These are phyloP conservation scores for Pseudodiploospora longispora DNA, from an alignment of 2,329 filamentous ascomycete species.

Conservation along the genomic window DNA sequence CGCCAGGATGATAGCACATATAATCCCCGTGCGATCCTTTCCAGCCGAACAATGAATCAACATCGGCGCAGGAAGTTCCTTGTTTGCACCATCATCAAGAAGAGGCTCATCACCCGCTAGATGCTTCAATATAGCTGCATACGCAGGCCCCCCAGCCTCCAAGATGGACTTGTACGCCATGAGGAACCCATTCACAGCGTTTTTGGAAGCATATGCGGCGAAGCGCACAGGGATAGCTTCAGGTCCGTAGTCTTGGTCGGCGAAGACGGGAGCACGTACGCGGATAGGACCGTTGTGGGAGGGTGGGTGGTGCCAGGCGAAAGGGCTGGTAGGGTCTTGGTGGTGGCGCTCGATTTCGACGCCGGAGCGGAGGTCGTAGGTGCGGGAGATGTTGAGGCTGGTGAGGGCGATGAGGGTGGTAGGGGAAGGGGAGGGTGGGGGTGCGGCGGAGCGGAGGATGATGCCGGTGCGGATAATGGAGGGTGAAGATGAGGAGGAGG, in stretches of 20 bases:
- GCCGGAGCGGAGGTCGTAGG: slow-evolving; percentile 63
- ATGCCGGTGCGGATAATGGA: slow-evolving; percentile 48
- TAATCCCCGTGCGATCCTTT: slow-evolving; percentile 68
- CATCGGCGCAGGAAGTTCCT: slow-evolving; percentile 36
- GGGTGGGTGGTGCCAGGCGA: neutral
- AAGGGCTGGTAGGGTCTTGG: slow-evolving; percentile 10
- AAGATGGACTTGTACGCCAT: slow-evolving; percentile 57
- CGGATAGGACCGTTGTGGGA: slow-evolving; percentile 32
- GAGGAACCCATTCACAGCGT: slow-evolving; percentile 52
- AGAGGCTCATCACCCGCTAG: slow-evolving; percentile 28
- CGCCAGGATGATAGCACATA: slow-evolving; percentile 57
- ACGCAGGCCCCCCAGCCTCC: slow-evolving; percentile 39
- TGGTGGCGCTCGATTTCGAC: slow-evolving; percentile 45
- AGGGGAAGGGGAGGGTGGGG: slow-evolving; percentile 43
- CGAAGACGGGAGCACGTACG: slow-evolving; percentile 58
- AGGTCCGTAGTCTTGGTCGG: slow-evolving; percentile 51
- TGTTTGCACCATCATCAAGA: neutral
- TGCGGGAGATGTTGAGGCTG: slow-evolving; percentile 49
- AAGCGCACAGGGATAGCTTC: slow-evolving; percentile 55
- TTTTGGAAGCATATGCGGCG: slow-evolving; percentile 44
- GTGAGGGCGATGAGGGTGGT: slow-evolving; percentile 44
- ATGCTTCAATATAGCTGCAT: slow-evolving; percentile 47
- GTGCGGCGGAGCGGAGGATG: slow-evolving; percentile 63
- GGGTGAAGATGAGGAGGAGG: slow-evolving; percentile 35
- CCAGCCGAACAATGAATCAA: slow-evolving; percentile 69